Conservation (phyloP, 2,329 filamentous ascomycete species). For the Pyricularia sp. region DNA sequence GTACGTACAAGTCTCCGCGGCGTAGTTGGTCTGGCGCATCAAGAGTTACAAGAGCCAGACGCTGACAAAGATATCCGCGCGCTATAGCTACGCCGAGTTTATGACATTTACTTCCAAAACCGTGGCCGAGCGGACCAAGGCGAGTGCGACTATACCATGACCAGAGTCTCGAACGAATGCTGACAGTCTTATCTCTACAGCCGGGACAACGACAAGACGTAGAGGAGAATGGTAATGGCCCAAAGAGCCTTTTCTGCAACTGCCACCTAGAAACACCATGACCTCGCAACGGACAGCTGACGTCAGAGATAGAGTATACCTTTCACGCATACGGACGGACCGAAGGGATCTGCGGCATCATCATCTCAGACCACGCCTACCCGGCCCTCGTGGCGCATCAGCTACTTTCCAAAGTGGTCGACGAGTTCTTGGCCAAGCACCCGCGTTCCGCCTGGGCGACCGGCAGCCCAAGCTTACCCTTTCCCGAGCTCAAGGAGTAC, state of each 20-base stretch:
- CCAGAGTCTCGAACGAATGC: neutral
- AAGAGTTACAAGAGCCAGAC: neutral
- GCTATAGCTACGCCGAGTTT: constrained; percentile 33
- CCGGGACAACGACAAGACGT: constrained; percentile 77
- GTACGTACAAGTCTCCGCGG: constrained; percentile 25
- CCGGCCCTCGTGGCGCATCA: constrained; percentile 71
- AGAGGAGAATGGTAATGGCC: constrained; percentile 55
- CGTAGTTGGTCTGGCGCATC: neutral
- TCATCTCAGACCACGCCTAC: constrained; percentile 66
- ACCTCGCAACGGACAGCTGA: constrained; percentile 2
- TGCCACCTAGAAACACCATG: constrained; percentile 1
- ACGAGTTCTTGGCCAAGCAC: constrained; percentile 72
- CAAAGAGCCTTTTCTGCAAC: constrained; percentile 7
- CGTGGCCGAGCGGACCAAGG: constrained; percentile 65
- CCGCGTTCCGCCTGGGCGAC: constrained; percentile 48
- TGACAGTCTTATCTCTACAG: constrained; percentile 1
- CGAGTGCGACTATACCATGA: constrained; percentile 4
- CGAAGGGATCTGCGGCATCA: constrained; percentile 61
- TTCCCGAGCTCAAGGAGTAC: constrained; percentile 71
- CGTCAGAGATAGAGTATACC: constrained; percentile 39
- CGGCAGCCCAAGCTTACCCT: constrained; percentile 39
- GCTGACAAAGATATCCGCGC: neutral
- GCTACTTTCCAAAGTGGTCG: constrained; percentile 74
- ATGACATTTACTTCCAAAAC: constrained; percentile 80
- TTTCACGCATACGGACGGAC: constrained; percentile 69